Evolutionary conservation across 768 basidiomycete genomes (phyloP), one percentile per base, ranked within the genome.

Genomic region (Dacryopinax spathularia): DNA sequence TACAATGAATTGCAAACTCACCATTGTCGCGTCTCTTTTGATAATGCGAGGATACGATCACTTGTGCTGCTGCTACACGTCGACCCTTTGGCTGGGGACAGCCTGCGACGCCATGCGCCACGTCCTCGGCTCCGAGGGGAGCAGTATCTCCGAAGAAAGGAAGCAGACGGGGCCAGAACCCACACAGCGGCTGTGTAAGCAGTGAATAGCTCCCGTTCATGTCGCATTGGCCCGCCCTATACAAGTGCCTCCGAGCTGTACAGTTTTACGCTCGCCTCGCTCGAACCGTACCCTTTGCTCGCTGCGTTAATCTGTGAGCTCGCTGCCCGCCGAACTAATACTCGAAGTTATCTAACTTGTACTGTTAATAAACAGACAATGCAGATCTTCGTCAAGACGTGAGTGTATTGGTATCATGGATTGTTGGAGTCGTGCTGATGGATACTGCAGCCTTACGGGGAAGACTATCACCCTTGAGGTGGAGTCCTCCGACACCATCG

Each of bases 391-490:
- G 85, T 87, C 77, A 87, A 75, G 60, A 61, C 33, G 33, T 61
- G 60, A 61, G 34, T 22, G 27, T 34, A 7, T 25, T 10, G n/a
- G 3, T 7, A 9, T 20, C 31, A 33, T n/a, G 5, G 4, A 4
- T 34, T 6, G 5, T 25, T 33, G 3, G 18, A 34, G 5, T 18
- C 25, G 29, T 64, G 33, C 39, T 60, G 59, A 64, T 36, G 56
- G 27, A 31, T n/a, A 60, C 34, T 60, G 83, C 78, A 93, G 91
- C 81, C 88, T 93, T 69, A 94, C 90, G 75, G 89, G 88, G 67
- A 91, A 94, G 87, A 94, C 91, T 68, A 96, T 96, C 85, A 94
- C 92, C 81, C 88, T 95, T 66, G 93, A 96, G 86, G 91, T 94
- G 76, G 91, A 93, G 83, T 91, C 90, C 72, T 89, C 88, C 66